Evolutionary conservation across 768 basidiomycete genomes (phyloP).

Genomic region (Phaffia australis): DNA sequence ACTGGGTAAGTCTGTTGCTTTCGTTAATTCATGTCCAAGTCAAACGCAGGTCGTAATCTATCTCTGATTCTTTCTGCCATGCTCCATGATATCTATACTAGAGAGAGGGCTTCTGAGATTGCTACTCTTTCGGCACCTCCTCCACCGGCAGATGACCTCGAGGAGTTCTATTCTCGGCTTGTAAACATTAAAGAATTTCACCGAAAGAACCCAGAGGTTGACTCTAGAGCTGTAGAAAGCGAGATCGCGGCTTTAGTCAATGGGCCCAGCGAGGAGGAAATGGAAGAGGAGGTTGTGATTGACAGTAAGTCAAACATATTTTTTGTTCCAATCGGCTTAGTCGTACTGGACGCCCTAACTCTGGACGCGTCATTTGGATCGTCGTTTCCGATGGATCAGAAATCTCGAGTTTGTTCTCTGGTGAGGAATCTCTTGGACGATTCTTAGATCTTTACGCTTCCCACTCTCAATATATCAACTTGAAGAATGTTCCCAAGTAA

Average conservation of each 20-base stretch:
- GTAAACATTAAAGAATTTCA: slow-evolving; percentile 94
- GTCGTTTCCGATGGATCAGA: slow-evolving; percentile 26
- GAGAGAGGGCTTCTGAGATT: slow-evolving; percentile 32
- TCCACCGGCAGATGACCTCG: slow-evolving; percentile 48
- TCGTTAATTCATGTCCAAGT: background rate
- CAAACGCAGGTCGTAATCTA: too few species aligned
- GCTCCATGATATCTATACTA: background rate
- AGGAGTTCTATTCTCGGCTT: slow-evolving; percentile 92
- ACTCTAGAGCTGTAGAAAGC: slow-evolving; percentile 11
- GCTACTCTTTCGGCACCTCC: slow-evolving; percentile 34
- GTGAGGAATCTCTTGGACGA: slow-evolving; percentile 89
- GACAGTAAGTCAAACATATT: slow-evolving; percentile 56
- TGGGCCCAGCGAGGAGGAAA: slow-evolving; percentile 52
- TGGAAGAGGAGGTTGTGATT: slow-evolving; percentile 71
- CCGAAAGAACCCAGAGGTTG: slow-evolving; percentile 74
- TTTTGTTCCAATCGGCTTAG: slow-evolving; percentile 2
- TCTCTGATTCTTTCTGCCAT: background rate
- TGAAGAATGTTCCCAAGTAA: slow-evolving; percentile 56
- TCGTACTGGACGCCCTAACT: background rate
- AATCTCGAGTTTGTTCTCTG: slow-evolving; percentile 62
- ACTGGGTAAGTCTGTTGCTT: slow-evolving; percentile 40
- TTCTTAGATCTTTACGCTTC: slow-evolving; percentile 86
- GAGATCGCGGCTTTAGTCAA: slow-evolving; percentile 20
- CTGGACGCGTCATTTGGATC: slow-evolving; percentile 38
- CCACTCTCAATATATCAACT: slow-evolving; percentile 78